Percentiles rank a stretch among this genome's conserved stretches.
phyloP scores from a whole-genome alignment of 2,329 filamentous ascomycete genomes.

The Chaetomium strumarium region DNA sequence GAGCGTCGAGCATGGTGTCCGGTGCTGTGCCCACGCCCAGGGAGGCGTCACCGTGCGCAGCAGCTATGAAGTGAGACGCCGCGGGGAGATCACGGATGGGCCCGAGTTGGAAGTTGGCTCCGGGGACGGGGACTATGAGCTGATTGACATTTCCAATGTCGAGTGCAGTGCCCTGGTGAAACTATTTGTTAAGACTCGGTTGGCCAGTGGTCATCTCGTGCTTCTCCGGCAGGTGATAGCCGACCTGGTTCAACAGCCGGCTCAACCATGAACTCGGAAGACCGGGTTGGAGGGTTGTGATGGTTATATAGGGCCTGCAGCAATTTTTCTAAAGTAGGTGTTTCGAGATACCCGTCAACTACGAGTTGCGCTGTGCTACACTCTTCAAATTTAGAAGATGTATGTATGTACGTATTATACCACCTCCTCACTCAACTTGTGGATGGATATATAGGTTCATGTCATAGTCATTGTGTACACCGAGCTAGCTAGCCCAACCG shows the following conservation, averaged over 20 bases:
- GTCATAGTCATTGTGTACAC: background rate
- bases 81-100: conserved; percentile 20
- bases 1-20: conserved; percentile 35
- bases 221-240: conserved; percentile 30
- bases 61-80: conserved; percentile 30
- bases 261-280: background rate
- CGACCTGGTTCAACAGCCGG: conserved; percentile 11
- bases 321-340: background rate
- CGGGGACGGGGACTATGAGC: conserved; percentile 26
- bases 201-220: conserved; percentile 28
- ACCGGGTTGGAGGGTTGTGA: background rate
- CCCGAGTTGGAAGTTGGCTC: conserved; percentile 1
- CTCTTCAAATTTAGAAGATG: background rate
- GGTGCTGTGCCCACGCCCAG: conserved; percentile 39
- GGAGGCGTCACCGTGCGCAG: conserved; percentile 40
- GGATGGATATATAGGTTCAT: no score
- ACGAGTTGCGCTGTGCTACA: background rate
- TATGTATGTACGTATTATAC: background rate
- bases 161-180: conserved; percentile 31
- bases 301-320: background rate
- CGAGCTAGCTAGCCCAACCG: background rate
- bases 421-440: background rate
- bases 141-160: conserved; percentile 31
- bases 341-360: background rate
- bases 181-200: conserved; percentile 31